Evolutionary conservation across 768 basidiomycete genomes (phyloP), one percentile per base, ranked within the genome.

Genomic region (Gloeopeniophorella convolvens): DNA sequence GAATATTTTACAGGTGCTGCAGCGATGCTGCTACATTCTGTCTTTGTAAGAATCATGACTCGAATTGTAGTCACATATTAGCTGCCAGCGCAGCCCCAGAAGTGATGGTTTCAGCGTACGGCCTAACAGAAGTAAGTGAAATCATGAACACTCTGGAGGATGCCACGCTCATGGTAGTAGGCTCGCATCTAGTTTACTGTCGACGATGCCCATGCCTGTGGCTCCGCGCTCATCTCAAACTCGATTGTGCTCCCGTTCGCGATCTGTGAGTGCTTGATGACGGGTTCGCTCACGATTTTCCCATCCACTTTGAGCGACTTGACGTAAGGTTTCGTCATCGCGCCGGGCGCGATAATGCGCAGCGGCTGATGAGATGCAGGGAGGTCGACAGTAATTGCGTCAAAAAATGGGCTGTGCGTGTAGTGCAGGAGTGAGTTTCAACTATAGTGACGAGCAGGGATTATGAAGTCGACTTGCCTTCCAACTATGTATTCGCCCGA

Each of bases 401-500:
- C 76, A 55, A 76, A 79, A 59, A 78, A 76, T 11, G 78, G 77
- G n/a, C 72, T 70, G 34, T 8, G 18, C 3, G 11, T 4, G 24
- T 9, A 31, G 13, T 4, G 24, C 10, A 31, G 13, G 23, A n/a
- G 7, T 24, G 7, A 28, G 28, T 5, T 16, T 37, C 24, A 16
- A n/a, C 20, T n/a, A 27, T 11, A 13, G 28, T 10, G 13, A 10
- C 27, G 10, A 30, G 20, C 31, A 3, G 26, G 18, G 26, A 15
- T 32, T 16, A 45, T 21, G 33, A 40, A 33, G 24, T 4, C 8
- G 9, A 72, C 75, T 36, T 60, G 83, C 85, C 80, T 79, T 55
- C 88, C 89, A 39, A 92, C 71, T 48, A 89, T 71, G 54, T 90
- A 91, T 59, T 79, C 77, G 2, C 77, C 80, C 0, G 83, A 85